Base-by-base conservation (phyloP, 2,329 filamentous ascomycete genomes). In the Botryotinia narcissicola region DNA sequence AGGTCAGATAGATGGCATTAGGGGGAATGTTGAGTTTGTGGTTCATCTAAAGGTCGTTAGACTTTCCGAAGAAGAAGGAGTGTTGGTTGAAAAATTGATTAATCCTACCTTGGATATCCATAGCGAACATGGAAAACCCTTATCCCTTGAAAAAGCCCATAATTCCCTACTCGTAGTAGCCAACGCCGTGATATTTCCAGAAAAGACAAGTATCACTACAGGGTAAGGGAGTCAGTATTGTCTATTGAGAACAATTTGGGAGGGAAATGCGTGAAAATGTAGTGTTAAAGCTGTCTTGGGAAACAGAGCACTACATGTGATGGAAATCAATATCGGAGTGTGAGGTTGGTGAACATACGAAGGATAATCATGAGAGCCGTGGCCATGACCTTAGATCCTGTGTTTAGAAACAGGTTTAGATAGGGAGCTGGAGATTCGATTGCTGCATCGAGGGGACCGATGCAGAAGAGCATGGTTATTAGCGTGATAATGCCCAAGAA, bases 351-450 rank as follows among this genome's bases (percentile, higher is more conserved):
- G 6, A 57, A 57, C 51, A 57, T 57, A 57, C 51, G 80, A 10
- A 87, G 81, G 12, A 86, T 81, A 3, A 83, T 81, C 0, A 84
- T 82, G 81, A 89, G 85, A 12, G 83, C 82, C 9, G 84, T 85
- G 3, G 86, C 84, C 2, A 83, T 84, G 0, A 80, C 81, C 7
- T 80, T 77, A 22, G 82, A 85, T 42, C 79, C 77, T 2, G 85
- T 86, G 12, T 84, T 84, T 73, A 85, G 78, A 67, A 81, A 79
- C 72, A 89, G 87, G 54, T 73, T 74, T 29, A 77, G 72, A 54
- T 78, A 78, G 18, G 76, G 75, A 29, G 73, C 71, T 87, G 84
- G 54, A 84, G 84, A 79, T 84, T 82, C 80, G 84, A 84, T 25
- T 84, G 84, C 77, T 82, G 85, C 1, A 18, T 78, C 73, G 29